Conservation (phyloP, 2,329 filamentous ascomycete species). For the Orbilia javanica region DNA sequence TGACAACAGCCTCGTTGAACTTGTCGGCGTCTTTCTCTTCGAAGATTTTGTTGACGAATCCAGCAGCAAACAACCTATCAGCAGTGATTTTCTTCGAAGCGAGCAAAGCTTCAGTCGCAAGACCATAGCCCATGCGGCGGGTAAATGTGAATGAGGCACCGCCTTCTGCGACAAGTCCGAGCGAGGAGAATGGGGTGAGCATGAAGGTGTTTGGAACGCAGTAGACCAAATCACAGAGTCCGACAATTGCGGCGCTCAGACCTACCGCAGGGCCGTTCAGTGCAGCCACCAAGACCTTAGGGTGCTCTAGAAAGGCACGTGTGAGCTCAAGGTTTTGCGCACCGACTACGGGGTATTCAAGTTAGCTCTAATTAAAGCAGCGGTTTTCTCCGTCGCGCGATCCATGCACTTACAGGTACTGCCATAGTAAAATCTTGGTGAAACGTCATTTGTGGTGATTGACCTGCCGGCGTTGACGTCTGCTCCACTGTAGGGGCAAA, state of each 20-base stretch:
- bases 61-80: slow-evolving; percentile 79
- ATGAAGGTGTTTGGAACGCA: slow-evolving; percentile 73
- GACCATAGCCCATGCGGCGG: slow-evolving; percentile 80
- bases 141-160: slow-evolving; percentile 83
- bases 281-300: slow-evolving; percentile 90
- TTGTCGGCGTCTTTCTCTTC: slow-evolving; percentile 73
- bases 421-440: slow-evolving; percentile 41
- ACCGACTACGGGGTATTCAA: slow-evolving; percentile 72
- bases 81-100: slow-evolving; percentile 83
- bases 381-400: not conserved
- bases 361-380: not conserved
- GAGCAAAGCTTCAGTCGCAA: slow-evolving; percentile 91
- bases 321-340: slow-evolving; percentile 90
- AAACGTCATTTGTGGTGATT: slow-evolving; percentile 28
- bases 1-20: slow-evolving; percentile 79
- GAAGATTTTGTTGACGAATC: slow-evolving; percentile 90
- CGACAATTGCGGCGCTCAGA: slow-evolving; percentile 84
- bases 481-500: slow-evolving; percentile 36
- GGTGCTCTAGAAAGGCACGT: slow-evolving; percentile 89
- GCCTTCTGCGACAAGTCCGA: slow-evolving; percentile 91
- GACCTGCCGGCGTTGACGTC: slow-evolving; percentile 51
- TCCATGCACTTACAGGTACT: slow-evolving; percentile 49
- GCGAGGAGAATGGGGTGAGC: slow-evolving; percentile 88
- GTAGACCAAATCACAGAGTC: slow-evolving; percentile 93
- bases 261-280: slow-evolving; percentile 94